phyloP scores from a whole-genome alignment of 352 stramenopile genomes.

The Globisporangium alternatum region DNA sequence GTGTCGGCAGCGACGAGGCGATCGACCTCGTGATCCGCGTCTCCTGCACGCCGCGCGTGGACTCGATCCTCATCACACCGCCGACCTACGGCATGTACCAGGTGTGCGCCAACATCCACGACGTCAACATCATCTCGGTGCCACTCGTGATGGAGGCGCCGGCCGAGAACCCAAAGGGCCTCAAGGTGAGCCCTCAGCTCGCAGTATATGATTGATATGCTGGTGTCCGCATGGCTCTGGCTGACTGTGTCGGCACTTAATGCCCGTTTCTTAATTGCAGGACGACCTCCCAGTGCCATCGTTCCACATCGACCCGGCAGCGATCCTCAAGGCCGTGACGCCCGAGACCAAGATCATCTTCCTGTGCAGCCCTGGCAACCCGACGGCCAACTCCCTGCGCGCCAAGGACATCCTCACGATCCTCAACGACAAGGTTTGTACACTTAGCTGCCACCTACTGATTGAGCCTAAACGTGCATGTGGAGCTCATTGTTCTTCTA shows the following conservation, averaged over 20 bases:
- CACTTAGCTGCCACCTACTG: neutral
- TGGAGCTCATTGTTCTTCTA: neutral
- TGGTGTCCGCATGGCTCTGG: neutral
- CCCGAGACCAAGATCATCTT: constrained; percentile 96
- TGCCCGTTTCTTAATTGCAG: constrained; percentile 13
- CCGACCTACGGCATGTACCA: constrained; percentile 99
- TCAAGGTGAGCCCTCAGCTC: constrained; percentile 32
- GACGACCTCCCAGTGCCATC: constrained; percentile 46
- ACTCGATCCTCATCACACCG: constrained; percentile 95
- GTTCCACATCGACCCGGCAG: constrained; percentile 80
- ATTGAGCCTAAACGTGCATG: too few species aligned
- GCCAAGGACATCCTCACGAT: constrained; percentile 89
- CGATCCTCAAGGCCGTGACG: constrained; percentile 90
- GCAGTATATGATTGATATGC: neutral
- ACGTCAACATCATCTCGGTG: constrained; percentile 93
- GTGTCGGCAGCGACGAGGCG: constrained; percentile 97
- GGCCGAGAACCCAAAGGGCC: constrained; percentile 54
- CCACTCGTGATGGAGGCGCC: constrained; percentile 83
- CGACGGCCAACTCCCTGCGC: constrained; percentile 94
- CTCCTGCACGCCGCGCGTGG: constrained; percentile 91
- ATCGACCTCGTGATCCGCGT: constrained; percentile 98
- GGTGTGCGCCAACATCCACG: constrained; percentile 98
- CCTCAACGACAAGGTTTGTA: constrained; percentile 66
- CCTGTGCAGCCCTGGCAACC: constrained; percentile 97
- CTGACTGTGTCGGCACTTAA: neutral